Base-by-base conservation (phyloP, 345 rosid genomes). In the Aquilaria yunnanensis region DNA sequence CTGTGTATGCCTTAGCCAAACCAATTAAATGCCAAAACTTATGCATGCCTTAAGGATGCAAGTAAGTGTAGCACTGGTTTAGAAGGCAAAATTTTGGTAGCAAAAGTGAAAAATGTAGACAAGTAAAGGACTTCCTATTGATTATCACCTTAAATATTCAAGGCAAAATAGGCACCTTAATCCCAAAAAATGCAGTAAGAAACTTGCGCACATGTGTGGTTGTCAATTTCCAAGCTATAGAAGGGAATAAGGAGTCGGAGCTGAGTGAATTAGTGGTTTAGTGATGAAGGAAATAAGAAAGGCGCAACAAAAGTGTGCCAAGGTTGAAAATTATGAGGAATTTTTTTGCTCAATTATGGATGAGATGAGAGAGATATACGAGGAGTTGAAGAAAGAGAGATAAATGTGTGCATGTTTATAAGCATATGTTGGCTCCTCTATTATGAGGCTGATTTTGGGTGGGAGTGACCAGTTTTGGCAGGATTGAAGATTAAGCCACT, bases 371-470 rank as follows among this genome's bases (percentile, higher is more conserved):
- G 65, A 54, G 32, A 9, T 12, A 10, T 47, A 14, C 33, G 72
- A 63, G 46, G 56, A 53, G n/a, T 2, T 33, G 16, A 8, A 12
- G 29, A 59, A 59, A 55, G 70, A 62, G 62, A 71, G 32, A 45
- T 13, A 1, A 65, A 77, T 16, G n/a, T 76, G 12, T 74, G 71
- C 12, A 10, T 58, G 4, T 72, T 67, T 54, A 62, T 60, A n/a
- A 78, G 84, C 61, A 72, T 77, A 68, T 72, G 78, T 43, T 66
- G 66, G n/a, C 75, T 79, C 3, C 77, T 80, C 1, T 12, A 70
- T 47, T 81, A 81, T 8, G 82, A 67, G 48, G 72, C 67, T 6
- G 84, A 86, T 66, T 86, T 79, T 14, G 84, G 89, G 1, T 86
- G 89, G 87, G 85, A 83, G 47, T 72, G 63, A 29, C 86, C 88